Percentiles rank a stretch among this genome's conserved stretches.
phyloP scores from a whole-genome alignment of 345 rosid genomes.

The Litchi chinensis region DNA sequence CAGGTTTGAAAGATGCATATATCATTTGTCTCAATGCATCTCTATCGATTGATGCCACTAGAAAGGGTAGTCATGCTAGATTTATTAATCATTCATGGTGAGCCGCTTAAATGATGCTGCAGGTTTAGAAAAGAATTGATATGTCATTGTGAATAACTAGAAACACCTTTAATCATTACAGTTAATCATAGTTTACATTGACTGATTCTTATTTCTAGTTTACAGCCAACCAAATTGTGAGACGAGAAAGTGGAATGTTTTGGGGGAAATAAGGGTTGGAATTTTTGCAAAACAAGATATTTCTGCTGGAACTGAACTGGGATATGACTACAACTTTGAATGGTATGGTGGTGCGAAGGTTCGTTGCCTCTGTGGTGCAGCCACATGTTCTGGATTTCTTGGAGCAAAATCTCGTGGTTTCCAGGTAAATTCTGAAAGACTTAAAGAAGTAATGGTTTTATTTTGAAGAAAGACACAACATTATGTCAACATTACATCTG shows the following conservation, averaged over 20 bases:
- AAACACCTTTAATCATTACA: not conserved
- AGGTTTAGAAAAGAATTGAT: not conserved
- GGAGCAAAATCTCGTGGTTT: slow-evolving; percentile 99
- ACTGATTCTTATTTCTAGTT: slow-evolving; percentile 22
- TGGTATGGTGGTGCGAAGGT: slow-evolving; percentile 99
- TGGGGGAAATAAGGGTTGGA: slow-evolving; percentile 94
- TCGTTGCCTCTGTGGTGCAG: slow-evolving; percentile 94
- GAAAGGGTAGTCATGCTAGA: slow-evolving; percentile 90
- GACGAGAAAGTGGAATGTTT: slow-evolving; percentile 95
- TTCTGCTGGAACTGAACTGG: slow-evolving; percentile 62
- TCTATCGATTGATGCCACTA: slow-evolving; percentile 91
- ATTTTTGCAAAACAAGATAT: slow-evolving; percentile 90
- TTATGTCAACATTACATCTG: not conserved
- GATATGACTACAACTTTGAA: slow-evolving; percentile 90
- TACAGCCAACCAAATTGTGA: slow-evolving; percentile 93
- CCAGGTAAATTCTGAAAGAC: slow-evolving; percentile 54
- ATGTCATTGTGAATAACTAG: slow-evolving; percentile 7
- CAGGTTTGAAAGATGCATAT: slow-evolving; percentile 92
- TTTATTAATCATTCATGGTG: slow-evolving; percentile 99
- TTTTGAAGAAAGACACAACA: slow-evolving; percentile 2
- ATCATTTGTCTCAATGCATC: slow-evolving; percentile 81
- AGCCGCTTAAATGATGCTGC: slow-evolving; percentile 31
- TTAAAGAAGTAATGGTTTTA: slow-evolving; percentile 8
- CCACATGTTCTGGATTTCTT: slow-evolving; percentile 85
- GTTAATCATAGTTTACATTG: slow-evolving; percentile 21